Conservation (phyloP, 768 basidiomycete genomes). For the Lactarius sanguifluus region DNA sequence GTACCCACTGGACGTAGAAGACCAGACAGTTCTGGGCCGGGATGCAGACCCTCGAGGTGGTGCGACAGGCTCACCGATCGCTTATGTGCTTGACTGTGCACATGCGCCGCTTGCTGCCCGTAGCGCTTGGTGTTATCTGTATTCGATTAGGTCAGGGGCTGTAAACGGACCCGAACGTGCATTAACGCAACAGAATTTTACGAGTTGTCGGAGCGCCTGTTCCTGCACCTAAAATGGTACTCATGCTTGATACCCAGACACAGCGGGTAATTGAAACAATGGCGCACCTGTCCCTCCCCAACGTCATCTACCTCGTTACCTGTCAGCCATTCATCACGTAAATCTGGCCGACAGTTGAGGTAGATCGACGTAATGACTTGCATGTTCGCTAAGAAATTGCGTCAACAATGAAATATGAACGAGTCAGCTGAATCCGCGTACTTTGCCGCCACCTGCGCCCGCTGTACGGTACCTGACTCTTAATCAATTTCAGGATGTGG, state of each 20-base stretch:
- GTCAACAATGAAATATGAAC: slow-evolving; percentile 5
- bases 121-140: slow-evolving; percentile 91
- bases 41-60: slow-evolving; percentile 72
- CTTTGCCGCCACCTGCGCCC: slow-evolving; percentile 98
- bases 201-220: slow-evolving; percentile 87
- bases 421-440: slow-evolving; percentile 39
- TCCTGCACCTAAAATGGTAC: slow-evolving; percentile 74
- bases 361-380: slow-evolving; percentile 99
- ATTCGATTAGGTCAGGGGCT: slow-evolving; percentile 24
- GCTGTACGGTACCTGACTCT: slow-evolving; percentile 98
- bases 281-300: slow-evolving; percentile 79
- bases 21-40: slow-evolving; percentile 70
- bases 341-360: slow-evolving; percentile 92
- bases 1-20: slow-evolving; percentile 75
- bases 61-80: slow-evolving; percentile 84
- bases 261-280: slow-evolving; percentile 14
- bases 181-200: slow-evolving; percentile 83
- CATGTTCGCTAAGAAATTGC: slow-evolving; percentile 79
- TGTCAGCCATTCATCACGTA: slow-evolving; percentile 97
- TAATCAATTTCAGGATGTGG: slow-evolving; percentile 94
- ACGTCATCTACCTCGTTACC: slow-evolving; percentile 90
- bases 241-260: slow-evolving; percentile 8
- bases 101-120: slow-evolving; percentile 54
- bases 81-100: slow-evolving; percentile 62
- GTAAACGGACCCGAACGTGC: slow-evolving; percentile 13